Conservation (phyloP, 257 asterid genomes). For the Verbascum thapsus region DNA sequence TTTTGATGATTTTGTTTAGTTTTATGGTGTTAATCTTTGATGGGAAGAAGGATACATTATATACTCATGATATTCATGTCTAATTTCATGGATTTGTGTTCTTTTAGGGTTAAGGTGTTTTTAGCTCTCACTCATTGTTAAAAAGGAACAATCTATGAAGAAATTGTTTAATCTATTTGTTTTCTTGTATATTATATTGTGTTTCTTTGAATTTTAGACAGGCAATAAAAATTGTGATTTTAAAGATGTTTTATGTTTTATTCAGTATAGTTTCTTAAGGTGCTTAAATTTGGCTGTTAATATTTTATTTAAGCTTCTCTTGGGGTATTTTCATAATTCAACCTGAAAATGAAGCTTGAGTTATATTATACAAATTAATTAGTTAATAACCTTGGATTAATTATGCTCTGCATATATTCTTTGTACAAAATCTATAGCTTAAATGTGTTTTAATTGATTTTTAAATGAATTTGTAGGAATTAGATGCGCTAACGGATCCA, state of each 20-base stretch:
- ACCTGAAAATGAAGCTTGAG: constrained; percentile 15
- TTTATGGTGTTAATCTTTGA: too few species aligned
- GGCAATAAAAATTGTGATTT: constrained; percentile 3
- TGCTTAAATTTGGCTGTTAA: neutral
- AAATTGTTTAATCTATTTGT: constrained; percentile 9
- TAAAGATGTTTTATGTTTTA: neutral
- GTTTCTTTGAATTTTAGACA: constrained; percentile 2
- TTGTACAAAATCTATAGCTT: neutral
- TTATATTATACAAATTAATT: constrained; percentile 7
- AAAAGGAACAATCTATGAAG: neutral
- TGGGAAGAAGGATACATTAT: too few species aligned
- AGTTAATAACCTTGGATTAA: neutral
- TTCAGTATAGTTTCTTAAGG: constrained; percentile 1
- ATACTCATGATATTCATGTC: too few species aligned
- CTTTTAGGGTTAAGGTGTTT: constrained; percentile 18
- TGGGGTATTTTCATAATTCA: constrained; percentile 26
- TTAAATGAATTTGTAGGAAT: constrained; percentile 57
- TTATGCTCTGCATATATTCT: constrained; percentile 21
- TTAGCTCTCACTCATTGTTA: neutral
- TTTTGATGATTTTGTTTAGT: constrained; percentile 12
- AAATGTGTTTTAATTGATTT: neutral
- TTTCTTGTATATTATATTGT: neutral
- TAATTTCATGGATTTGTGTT: constrained; percentile 6
- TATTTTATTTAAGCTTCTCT: neutral
- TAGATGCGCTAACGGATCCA: constrained; percentile 82